These are phyloP conservation scores for Talaromyces albobiverticillius DNA, from an alignment of 2,329 filamentous ascomycete genomes.

Conservation along the genomic window DNA sequence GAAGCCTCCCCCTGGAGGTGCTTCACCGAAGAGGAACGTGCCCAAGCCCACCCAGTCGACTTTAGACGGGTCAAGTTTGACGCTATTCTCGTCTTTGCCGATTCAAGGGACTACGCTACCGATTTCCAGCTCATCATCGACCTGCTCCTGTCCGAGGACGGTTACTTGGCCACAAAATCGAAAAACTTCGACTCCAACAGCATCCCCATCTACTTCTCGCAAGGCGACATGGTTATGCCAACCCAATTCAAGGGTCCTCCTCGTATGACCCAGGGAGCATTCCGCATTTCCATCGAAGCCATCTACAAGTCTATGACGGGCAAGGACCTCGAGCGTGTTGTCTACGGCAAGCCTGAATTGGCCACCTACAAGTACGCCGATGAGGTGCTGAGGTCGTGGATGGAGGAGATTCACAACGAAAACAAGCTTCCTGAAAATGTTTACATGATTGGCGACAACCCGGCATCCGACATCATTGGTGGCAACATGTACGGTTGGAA, in stretches of 20 bases:
- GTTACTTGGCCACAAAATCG: conserved; percentile 62
- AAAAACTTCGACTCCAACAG: conserved; percentile 64
- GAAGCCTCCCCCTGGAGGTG: conserved; percentile 67
- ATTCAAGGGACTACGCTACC: conserved; percentile 70
- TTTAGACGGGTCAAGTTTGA: conserved; percentile 71
- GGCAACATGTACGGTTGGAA: conserved; percentile 83
- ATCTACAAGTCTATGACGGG: conserved; percentile 64
- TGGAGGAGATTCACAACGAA: conserved; percentile 72
- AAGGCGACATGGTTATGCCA: conserved; percentile 64
- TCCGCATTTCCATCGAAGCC: conserved; percentile 70
- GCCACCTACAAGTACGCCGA: conserved; percentile 79
- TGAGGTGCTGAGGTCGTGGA: conserved; percentile 69
- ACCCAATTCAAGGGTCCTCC: conserved; percentile 61
- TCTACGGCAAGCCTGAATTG: conserved; percentile 72
- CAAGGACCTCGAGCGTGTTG: conserved; percentile 69
- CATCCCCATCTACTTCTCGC: conserved; percentile 72
- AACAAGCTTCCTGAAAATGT: conserved; percentile 66
- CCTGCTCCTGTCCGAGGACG: conserved; percentile 65
- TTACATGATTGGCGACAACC: conserved; percentile 77
- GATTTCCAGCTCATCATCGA: conserved; percentile 77
- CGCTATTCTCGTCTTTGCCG: conserved; percentile 72
- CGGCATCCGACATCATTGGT: conserved; percentile 69
- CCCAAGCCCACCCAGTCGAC: conserved; percentile 66
- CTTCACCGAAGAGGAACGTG: conserved; percentile 66
- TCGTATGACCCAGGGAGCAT: conserved; percentile 71